These are phyloP conservation scores for Mucor racemosus DNA, from an alignment of 371 early-diverging fungal species.

Conservation along the genomic window DNA sequence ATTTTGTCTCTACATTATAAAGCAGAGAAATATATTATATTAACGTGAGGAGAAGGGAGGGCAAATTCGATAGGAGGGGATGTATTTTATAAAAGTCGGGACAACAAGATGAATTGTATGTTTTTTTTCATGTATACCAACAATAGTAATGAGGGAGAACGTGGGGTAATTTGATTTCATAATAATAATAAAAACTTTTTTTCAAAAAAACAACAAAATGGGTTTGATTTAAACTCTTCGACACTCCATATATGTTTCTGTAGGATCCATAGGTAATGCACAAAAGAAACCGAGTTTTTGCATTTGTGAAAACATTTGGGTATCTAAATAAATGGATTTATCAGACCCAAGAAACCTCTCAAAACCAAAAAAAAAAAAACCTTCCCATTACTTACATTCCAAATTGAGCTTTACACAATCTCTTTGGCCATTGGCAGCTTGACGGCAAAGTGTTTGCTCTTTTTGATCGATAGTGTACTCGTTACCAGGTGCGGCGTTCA, in stretches of 20 bases:
- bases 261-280: slow-evolving; percentile 61
- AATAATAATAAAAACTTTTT: not conserved
- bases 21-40: not conserved
- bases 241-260: slow-evolving; percentile 60
- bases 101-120: not conserved
- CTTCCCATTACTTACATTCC: slow-evolving; percentile 44
- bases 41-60: not conserved
- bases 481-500: slow-evolving; percentile 40
- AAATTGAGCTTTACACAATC: slow-evolving; percentile 52
- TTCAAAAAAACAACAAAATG: not conserved
- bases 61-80: not conserved
- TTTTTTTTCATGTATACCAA: not conserved
- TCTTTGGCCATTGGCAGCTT: slow-evolving; percentile 34
- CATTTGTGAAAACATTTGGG: slow-evolving; percentile 62
- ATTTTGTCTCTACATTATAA: too few species aligned
- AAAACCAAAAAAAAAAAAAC: not conserved
- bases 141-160: not conserved
- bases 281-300: slow-evolving; percentile 65
- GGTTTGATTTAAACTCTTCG: slow-evolving; percentile 32
- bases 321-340: slow-evolving; percentile 30
- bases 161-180: not conserved
- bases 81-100: not conserved
- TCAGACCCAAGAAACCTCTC: not conserved
- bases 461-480: slow-evolving; percentile 57
- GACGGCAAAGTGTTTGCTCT: slow-evolving; percentile 44